A percentile compares a stretch with the other conserved stretches of the same genome.
phyloP scores from a whole-genome alignment of 2,329 filamentous ascomycete genomes.

The Geoglossum cookeanum region DNA sequence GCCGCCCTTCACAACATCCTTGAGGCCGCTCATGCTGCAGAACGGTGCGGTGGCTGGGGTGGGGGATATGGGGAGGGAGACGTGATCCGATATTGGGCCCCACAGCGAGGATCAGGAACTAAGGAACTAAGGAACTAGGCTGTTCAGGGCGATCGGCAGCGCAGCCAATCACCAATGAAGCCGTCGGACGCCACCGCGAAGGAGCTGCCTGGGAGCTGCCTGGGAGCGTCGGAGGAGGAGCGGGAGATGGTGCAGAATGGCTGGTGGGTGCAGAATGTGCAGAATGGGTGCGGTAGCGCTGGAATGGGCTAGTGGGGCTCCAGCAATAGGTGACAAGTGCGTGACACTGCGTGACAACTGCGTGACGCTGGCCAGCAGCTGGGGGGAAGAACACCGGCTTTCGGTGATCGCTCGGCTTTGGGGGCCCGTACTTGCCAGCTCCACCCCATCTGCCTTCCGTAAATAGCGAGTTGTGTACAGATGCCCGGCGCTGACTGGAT shows the following conservation, averaged over 20 bases:
- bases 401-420: neutral
- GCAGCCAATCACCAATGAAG: neutral
- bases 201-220: no score
- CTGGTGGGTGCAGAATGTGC: no score
- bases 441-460: neutral
- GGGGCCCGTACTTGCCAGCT: neutral
- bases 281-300: no score
- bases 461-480: neutral
- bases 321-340: no score
- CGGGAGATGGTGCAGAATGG: no score
- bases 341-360: no score
- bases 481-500: neutral
- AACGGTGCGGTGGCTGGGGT: neutral
- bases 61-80: neutral
- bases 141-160: neutral
- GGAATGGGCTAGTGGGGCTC: no score
- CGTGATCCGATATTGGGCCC: neutral
- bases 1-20: slow-evolving; percentile 29
- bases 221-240: no score
- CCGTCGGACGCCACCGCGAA: neutral
- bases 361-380: no score
- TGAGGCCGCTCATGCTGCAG: slow-evolving; percentile 26
- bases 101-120: no score
- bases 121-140: neutral
- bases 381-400: neutral